Conservation (phyloP, 768 basidiomycete species). For the Hygrocybe punicea region DNA sequence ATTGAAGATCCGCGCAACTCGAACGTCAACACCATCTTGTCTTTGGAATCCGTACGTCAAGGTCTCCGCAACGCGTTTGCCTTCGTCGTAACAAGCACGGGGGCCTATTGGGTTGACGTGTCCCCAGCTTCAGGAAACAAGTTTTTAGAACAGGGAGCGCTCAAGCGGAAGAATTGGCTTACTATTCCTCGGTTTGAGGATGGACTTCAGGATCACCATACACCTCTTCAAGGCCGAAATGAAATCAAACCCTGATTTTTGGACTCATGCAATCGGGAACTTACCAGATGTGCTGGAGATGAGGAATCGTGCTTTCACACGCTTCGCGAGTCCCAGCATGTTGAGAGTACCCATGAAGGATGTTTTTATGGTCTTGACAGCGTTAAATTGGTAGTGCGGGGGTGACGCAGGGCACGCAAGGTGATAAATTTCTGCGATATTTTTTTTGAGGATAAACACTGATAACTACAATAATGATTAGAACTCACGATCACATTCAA, state of each 20-base stretch:
- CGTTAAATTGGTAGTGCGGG: constrained; percentile 96
- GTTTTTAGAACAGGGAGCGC: not conserved
- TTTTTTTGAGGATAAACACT: constrained; percentile 13
- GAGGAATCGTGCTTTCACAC: constrained; percentile 94
- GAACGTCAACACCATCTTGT: constrained; percentile 93
- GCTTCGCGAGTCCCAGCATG: constrained; percentile 97
- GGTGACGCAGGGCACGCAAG: constrained; percentile 97
- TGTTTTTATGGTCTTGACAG: constrained; percentile 97
- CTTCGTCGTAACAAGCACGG: constrained; percentile 99
- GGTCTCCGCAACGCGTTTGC: constrained; percentile 98
- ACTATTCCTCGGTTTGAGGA: constrained; percentile 96
- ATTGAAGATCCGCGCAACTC: constrained; percentile 98
- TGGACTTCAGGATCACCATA: constrained; percentile 99
- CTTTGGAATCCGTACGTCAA: constrained; percentile 93
- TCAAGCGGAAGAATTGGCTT: constrained; percentile 30
- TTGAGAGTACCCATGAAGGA: constrained; percentile 98
- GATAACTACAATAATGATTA: constrained; percentile 5
- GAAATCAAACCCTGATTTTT: constrained; percentile 5
- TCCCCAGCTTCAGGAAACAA: constrained; percentile 65
- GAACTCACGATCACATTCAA: constrained; percentile 91
- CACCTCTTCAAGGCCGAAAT: constrained; percentile 58
- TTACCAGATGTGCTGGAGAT: constrained; percentile 91
- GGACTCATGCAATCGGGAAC: constrained; percentile 17
- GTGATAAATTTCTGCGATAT: constrained; percentile 84
- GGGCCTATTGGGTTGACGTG: constrained; percentile 98